Evolutionary conservation across 2,329 filamentous ascomycete genomes (phyloP), one percentile per base, ranked within the genome.

Genomic region (Pyrenochaeta sp.): DNA sequence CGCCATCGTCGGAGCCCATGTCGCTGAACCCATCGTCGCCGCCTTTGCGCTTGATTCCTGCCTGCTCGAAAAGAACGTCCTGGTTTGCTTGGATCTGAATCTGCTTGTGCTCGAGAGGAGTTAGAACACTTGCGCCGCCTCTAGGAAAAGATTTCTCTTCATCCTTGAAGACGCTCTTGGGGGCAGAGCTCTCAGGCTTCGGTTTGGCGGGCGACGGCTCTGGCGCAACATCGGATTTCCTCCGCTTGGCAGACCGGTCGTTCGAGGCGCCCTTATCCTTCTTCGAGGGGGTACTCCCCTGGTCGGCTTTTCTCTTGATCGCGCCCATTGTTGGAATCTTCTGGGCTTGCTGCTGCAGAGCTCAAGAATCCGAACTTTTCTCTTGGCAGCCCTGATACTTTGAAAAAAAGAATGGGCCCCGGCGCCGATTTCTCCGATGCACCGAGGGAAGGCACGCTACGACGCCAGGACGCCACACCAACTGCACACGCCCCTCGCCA

Each of bases 71-170:
- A 33, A 96, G 81, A 35, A 93, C 95, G 81, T 99, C 95, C 66
- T 90, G 88, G 71, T 90, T 95, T 40, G 95, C 95, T 77, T 98
- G 90, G 53, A 96, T 89, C 68, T 95, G 90, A 59, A 99, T 98
- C 77, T 98, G 92, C 79, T 97, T 97, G 73, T 96, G 90, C 75
- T 99, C 95, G 45, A 99, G 81, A 17, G 95, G 93, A 1, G 95
- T 97, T 72, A 99, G 80, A 46, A 97, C 83, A 71, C 91, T 96
- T 47, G 87, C 94, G 37, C 95, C 96, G 50, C 95, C 95, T 82
- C 95, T 87, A 63, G 95, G 94, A 69, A 99, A 99, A 39, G 94
- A 83, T 30, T 88, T 88, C 72, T 97, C 95, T 63, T 98, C 95
- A 62, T 95, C 89, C 74, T 81, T 81, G 64, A 87, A 72, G 15